Conservation (phyloP, 345 rosid species). For the Corchorus olitorius region DNA sequence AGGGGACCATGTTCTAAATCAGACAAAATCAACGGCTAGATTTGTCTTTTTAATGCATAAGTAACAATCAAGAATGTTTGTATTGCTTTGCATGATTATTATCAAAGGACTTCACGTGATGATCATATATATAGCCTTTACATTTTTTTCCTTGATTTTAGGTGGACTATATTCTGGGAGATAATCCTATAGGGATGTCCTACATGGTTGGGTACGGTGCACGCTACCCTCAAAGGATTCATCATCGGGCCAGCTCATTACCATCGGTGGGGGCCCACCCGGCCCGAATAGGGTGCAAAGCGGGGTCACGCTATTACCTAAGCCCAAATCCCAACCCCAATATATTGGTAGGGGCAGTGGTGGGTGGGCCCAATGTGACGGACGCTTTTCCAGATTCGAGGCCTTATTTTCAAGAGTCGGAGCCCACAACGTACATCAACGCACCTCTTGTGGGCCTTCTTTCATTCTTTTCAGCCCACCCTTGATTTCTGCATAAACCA, state of each 20-base stretch:
- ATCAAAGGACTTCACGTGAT: conserved; percentile 24
- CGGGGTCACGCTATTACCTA: conserved; percentile 60
- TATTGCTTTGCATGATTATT: conserved; percentile 15
- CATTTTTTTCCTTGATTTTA: conserved; percentile 21
- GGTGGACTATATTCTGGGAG: conserved; percentile 96
- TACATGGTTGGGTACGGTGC: conserved; percentile 97
- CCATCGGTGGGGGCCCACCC: conserved; percentile 79
- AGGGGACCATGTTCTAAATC: conserved; percentile 17
- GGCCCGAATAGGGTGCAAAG: conserved; percentile 58
- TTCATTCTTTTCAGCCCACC: conserved; percentile 73
- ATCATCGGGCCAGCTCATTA: conserved; percentile 83
- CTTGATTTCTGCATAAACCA: conserved; percentile 23
- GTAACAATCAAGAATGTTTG: conserved; percentile 6
- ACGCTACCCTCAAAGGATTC: conserved; percentile 83
- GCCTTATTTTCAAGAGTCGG: conserved; percentile 78
- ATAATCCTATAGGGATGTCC: conserved; percentile 80
- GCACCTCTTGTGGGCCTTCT: conserved; percentile 95
- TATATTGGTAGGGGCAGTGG: conserved; percentile 73
- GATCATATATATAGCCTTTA: conserved; percentile 13
- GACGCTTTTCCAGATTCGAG: conserved; percentile 85
- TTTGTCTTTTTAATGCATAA: not conserved
- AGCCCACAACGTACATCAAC: conserved; percentile 96
- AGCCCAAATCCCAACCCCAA: conserved; percentile 85
- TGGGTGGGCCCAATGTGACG: conserved; percentile 83
- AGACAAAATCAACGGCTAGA: conserved; percentile 31